Evolutionary conservation across 2,329 filamentous ascomycete genomes (phyloP).

Genomic region (Sporothrix protearum): DNA sequence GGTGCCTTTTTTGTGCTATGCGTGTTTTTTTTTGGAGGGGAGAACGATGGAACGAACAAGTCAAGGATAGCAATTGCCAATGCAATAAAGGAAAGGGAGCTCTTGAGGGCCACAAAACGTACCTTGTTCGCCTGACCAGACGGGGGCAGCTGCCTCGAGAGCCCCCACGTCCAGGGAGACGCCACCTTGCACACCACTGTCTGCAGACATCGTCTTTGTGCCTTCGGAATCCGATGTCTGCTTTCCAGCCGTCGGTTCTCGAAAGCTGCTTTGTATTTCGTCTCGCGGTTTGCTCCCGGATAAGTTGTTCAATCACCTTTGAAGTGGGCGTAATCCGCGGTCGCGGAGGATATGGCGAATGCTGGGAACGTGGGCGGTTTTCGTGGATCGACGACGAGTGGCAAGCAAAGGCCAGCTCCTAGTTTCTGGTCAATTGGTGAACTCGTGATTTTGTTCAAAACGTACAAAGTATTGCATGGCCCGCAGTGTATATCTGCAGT

Average conservation of each 20-base stretch:
- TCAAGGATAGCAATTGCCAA: constrained; percentile 26
- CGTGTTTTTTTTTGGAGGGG: neutral
- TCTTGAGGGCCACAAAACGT: constrained; percentile 13
- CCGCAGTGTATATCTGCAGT: neutral
- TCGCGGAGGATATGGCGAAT: too few relatives aligned
- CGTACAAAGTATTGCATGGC: neutral
- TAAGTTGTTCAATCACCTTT: too few relatives aligned
- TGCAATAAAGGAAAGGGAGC: neutral
- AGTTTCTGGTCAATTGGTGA: neutral
- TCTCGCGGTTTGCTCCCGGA: neutral
- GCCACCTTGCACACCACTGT: constrained; percentile 3
- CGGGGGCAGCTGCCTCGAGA: neutral
- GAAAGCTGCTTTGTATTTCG: neutral
- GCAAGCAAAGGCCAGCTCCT: neutral
- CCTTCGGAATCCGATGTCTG: neutral
- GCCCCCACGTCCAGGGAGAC: constrained; percentile 10
- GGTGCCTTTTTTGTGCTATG: neutral
- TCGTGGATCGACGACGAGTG: neutral
- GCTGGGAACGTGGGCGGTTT: neutral
- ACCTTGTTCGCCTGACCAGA: constrained; percentile 18
- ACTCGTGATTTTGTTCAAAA: too few relatives aligned
- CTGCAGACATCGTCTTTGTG: neutral
- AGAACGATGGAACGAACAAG: neutral
- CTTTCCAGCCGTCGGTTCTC: neutral
- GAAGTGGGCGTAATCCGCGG: neutral